Percentiles rank a stretch among this genome's conserved stretches.
Conservation (phyloP, 345 rosid genomes). For the Eucalyptus fibrosa region DNA sequence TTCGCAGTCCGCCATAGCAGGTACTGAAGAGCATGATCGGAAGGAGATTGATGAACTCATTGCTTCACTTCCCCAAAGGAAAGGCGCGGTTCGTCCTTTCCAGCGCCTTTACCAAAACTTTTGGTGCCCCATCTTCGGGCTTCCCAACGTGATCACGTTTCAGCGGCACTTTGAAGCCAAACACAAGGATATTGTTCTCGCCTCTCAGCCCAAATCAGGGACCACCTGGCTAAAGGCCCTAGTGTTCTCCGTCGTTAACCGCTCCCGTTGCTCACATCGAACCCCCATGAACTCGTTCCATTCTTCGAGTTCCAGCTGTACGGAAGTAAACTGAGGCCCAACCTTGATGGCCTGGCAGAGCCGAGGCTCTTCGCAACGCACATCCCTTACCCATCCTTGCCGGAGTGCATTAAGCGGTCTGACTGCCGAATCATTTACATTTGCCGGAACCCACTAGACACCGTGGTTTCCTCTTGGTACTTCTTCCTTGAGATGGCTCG, state of each 20-base stretch:
- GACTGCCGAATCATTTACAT: not conserved
- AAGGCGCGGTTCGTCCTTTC: not conserved
- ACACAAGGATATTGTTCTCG: not conserved
- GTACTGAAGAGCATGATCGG: too few relatives aligned
- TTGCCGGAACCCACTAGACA: not conserved
- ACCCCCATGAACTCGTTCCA: conserved; percentile 14
- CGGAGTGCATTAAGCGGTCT: not conserved
- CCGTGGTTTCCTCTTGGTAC: not conserved
- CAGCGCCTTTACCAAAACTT: not conserved
- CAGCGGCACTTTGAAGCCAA: not conserved
- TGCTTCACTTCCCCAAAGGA: not conserved
- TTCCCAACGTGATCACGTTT: not conserved
- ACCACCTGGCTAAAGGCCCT: conserved; percentile 22
- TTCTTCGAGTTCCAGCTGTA: conserved; percentile 1
- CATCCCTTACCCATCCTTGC: not conserved
- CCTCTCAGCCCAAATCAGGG: conserved; percentile 13
- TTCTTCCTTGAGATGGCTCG: accelerated
- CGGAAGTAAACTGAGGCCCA: accelerated
- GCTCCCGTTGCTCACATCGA: not conserved
- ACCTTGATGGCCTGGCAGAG: not conserved
- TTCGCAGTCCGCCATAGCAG: not conserved
- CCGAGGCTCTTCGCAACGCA: not conserved
- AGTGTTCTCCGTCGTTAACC: not conserved
- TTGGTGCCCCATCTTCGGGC: not conserved
- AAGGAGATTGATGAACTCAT: not conserved